Conservation (phyloP, 768 basidiomycete species). For the Trametes maxima region DNA sequence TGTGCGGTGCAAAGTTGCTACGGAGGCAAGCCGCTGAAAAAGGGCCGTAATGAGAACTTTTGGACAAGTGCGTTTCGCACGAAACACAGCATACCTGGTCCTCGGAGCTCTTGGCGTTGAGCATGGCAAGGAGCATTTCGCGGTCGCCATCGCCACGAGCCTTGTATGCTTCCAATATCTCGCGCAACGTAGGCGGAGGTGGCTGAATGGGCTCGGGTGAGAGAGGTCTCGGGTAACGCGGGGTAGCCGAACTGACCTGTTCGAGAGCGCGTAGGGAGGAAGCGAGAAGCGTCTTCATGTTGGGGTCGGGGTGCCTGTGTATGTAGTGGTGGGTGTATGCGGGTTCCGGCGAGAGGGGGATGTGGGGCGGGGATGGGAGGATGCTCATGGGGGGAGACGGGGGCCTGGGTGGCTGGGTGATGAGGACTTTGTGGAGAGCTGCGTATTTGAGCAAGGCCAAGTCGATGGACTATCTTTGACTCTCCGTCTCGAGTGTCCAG, state of each 20-base stretch:
- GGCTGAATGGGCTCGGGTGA: conserved; percentile 43
- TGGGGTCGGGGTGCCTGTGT: conserved; percentile 20
- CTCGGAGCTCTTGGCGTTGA: conserved; percentile 91
- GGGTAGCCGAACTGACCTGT: conserved; percentile 39
- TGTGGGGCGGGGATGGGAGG: conserved; percentile 29
- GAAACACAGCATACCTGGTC: conserved; percentile 64
- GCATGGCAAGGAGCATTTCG: conserved; percentile 87
- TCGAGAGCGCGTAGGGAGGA: conserved; percentile 50
- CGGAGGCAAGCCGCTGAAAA: conserved; percentile 66
- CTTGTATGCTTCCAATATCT: conserved; percentile 85
- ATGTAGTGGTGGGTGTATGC: conserved; percentile 9
- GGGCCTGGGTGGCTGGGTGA: conserved; percentile 16
- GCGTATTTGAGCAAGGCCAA: conserved; percentile 47
- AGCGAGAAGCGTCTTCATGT: conserved; percentile 39
- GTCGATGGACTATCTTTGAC: conserved; percentile 50
- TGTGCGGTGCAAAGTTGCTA: conserved; percentile 69
- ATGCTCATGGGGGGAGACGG: conserved; percentile 30
- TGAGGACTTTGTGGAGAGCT: conserved; percentile 26
- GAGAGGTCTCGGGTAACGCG: not conserved
- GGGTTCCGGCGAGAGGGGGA: conserved; percentile 23
- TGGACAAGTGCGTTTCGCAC: conserved; percentile 8
- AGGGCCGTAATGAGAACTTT: conserved; percentile 4
- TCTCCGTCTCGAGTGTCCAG: conserved; percentile 31
- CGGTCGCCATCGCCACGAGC: conserved; percentile 89
- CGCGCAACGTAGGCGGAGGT: conserved; percentile 79